Evolutionary conservation across 1,139 yeast species (phyloP).

Genomic region (Sugiyamaella sp.): DNA sequence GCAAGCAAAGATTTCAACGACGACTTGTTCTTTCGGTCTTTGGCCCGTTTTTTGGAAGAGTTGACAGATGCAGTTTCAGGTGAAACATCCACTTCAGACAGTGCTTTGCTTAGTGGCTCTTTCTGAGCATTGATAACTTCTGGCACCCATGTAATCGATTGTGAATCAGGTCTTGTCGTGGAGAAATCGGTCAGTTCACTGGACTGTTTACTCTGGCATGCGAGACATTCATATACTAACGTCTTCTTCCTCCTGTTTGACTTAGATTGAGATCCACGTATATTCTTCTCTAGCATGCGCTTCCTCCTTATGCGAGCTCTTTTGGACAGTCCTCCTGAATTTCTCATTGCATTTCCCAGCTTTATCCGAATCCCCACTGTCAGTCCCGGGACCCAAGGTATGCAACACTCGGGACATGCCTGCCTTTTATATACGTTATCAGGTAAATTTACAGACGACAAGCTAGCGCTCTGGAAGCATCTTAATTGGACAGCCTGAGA

Average conservation of each 20-base stretch:
- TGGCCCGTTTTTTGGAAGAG: slow-evolving; percentile 27
- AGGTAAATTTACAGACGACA: slow-evolving; percentile 20
- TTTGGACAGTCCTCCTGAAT: slow-evolving; percentile 23
- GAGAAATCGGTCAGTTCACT: slow-evolving; percentile 1
- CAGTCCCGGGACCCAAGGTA: slow-evolving; percentile 34
- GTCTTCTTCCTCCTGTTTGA: slow-evolving; percentile 10
- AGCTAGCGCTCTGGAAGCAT: slow-evolving; percentile 22
- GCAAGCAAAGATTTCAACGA: slow-evolving; percentile 22
- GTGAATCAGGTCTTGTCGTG: no score
- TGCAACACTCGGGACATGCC: slow-evolving; percentile 31
- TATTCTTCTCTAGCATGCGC: not conserved
- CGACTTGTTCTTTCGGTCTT: slow-evolving; percentile 25
- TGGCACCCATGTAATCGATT: no score
- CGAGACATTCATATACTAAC: slow-evolving; percentile 17
- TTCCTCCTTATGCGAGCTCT: slow-evolving; percentile 19
- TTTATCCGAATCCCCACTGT: slow-evolving; percentile 27
- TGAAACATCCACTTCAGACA: not conserved
- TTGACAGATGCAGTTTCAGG: slow-evolving; percentile 1
- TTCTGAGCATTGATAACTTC: not conserved
- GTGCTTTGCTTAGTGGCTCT: not conserved
- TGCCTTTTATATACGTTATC: slow-evolving; percentile 18
- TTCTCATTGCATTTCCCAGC: slow-evolving; percentile 18
- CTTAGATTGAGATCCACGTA: no score
- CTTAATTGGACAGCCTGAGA: slow-evolving; percentile 25
- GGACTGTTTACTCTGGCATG: slow-evolving; percentile 3